Percentiles rank a stretch among this genome's conserved stretches.
phyloP scores from a whole-genome alignment of 1,139 yeast genomes.

The Candida neerlandica region DNA sequence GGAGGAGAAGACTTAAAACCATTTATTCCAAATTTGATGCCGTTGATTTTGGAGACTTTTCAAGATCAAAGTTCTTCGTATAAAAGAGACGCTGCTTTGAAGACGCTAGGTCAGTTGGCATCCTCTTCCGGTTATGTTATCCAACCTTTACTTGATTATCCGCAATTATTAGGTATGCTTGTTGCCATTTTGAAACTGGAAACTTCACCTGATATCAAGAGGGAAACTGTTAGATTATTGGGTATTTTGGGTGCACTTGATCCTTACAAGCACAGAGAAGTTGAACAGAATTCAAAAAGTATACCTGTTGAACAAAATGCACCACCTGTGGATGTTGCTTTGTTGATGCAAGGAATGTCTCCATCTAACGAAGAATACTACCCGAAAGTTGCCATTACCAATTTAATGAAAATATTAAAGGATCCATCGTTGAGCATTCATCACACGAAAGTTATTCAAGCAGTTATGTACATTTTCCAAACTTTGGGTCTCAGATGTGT shows the following conservation, averaged over 20 bases:
- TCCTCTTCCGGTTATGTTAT: constrained; percentile 94
- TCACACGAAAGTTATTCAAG: constrained; percentile 89
- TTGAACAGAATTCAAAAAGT: constrained; percentile 70
- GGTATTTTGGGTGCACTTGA: constrained; percentile 97
- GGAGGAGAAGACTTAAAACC: constrained; percentile 84
- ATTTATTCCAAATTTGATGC: constrained; percentile 79
- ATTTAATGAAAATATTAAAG: constrained; percentile 76
- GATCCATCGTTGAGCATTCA: constrained; percentile 85
- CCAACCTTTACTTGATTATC: constrained; percentile 89
- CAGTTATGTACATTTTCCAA: constrained; percentile 87
- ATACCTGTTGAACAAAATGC: constrained; percentile 77
- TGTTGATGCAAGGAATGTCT: constrained; percentile 90
- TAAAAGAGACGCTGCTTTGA: constrained; percentile 88
- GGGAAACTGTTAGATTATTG: constrained; percentile 84
- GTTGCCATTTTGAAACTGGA: constrained; percentile 83
- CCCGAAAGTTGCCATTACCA: constrained; percentile 91
- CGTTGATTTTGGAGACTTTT: constrained; percentile 79
- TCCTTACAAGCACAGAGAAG: constrained; percentile 92
- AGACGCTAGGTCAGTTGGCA: constrained; percentile 84
- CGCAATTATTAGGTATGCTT: constrained; percentile 79
- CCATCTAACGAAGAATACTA: constrained; percentile 93
- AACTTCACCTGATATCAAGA: constrained; percentile 67
- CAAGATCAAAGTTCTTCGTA: constrained; percentile 88
- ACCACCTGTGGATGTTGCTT: constrained; percentile 86
- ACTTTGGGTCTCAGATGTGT: constrained; percentile 88